Evolutionary conservation across 805 yeast genomes (phyloP).

Genomic region (Metschnikowia dekortorum): DNA sequence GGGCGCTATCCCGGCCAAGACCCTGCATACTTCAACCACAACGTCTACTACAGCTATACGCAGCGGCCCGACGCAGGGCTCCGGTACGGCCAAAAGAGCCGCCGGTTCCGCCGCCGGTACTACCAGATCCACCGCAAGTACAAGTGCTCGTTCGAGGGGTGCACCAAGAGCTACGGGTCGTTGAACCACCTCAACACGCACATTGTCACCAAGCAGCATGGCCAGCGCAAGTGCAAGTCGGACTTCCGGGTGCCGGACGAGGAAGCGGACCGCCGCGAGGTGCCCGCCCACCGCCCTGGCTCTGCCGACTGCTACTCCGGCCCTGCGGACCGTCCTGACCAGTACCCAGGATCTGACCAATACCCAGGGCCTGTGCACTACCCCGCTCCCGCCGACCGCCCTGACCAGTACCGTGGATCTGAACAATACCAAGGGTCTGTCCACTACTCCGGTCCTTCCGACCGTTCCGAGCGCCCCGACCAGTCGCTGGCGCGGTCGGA

Average conservation of each 20-base stretch:
- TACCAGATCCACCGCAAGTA: constrained; percentile 24
- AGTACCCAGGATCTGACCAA: too few species aligned
- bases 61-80: not conserved
- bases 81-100: constrained; percentile 8
- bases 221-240: constrained; percentile 38
- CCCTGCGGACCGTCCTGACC: too few species aligned
- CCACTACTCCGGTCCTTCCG: not conserved
- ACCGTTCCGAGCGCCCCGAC: not conserved
- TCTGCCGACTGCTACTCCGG: too few species aligned
- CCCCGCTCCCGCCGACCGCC: too few species aligned
- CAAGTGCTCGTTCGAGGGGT: constrained; percentile 34
- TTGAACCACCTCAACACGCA: constrained; percentile 42
- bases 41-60: not conserved
- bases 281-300: too few species aligned
- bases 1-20: not conserved
- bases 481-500: not conserved
- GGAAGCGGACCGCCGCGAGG: not conserved
- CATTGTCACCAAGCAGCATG: constrained; percentile 42
- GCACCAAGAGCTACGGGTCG: constrained; percentile 40
- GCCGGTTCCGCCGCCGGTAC: constrained; percentile 18
- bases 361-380: too few species aligned
- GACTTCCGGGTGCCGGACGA: constrained; percentile 24
- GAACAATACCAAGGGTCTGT: too few species aligned
- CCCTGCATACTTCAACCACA: not conserved
- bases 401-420: too few species aligned